Conservation (phyloP, 2,329 filamentous ascomycete species). For the Pochonia chlamydosporia region DNA sequence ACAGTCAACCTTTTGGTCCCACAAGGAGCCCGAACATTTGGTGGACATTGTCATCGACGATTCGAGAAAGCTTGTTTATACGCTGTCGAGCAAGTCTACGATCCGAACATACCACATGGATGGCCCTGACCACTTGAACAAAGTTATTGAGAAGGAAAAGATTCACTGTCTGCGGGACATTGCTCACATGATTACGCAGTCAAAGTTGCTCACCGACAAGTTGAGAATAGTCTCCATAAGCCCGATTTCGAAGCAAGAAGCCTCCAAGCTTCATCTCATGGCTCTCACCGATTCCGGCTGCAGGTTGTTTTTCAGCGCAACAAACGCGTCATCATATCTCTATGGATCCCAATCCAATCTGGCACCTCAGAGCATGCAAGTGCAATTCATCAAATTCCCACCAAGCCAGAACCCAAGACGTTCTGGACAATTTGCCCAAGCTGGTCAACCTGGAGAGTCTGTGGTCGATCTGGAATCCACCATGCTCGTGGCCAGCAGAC, state of each 20-base stretch:
- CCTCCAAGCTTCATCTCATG: constrained; percentile 80
- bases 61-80: constrained; percentile 81
- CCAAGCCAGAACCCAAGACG: constrained; percentile 40
- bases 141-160: constrained; percentile 61
- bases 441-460: constrained; percentile 25
- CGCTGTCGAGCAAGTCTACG: constrained; percentile 79
- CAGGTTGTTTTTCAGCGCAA: constrained; percentile 86
- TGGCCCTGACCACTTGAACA: constrained; percentile 51
- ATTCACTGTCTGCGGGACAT: constrained; percentile 63
- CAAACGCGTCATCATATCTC: constrained; percentile 65
- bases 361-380: constrained; percentile 90
- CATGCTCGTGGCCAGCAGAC: constrained; percentile 42
- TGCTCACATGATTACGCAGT: constrained; percentile 75
- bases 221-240: constrained; percentile 79
- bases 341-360: constrained; percentile 53
- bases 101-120: constrained; percentile 91
- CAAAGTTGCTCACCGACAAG: constrained; percentile 62
- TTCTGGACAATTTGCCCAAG: constrained; percentile 18
- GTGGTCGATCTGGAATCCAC: constrained; percentile 43
- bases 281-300: constrained; percentile 87
- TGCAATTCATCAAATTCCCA: constrained; percentile 95
- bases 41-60: constrained; percentile 83
- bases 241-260: constrained; percentile 73
- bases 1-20: constrained; percentile 43
- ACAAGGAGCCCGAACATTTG: constrained; percentile 56